Evolutionary conservation across 768 basidiomycete genomes (phyloP), one percentile per base, ranked within the genome.

Genomic region (Termitomyces sp.): DNA sequence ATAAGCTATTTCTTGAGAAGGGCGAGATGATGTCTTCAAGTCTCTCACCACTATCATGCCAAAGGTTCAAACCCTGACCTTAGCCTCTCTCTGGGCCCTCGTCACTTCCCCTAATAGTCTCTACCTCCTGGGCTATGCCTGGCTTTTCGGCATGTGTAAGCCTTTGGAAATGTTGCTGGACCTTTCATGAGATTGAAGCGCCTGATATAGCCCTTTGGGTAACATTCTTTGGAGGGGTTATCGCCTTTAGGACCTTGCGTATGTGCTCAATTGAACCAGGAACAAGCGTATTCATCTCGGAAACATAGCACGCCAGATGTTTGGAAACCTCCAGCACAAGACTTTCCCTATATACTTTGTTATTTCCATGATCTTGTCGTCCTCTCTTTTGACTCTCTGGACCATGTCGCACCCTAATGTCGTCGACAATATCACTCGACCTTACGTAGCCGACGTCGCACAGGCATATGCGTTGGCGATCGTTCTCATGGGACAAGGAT

Each of bases 311-410:
- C 82, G 89, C 49, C 81, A 85, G 51, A 85, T 88, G 59, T 93
- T 93, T 60, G 82, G 86, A 11, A 75, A 79, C 44, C 79, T 94
- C 36, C 91, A 93, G 67, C 84, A 89, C 67, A 82, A 80, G 65
- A 83, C 80, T 0, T 90, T 90, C 72, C 89, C 91, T 1, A 70
- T 88, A 61, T 93, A 89, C 72, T 93, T 93, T 65, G 68, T 78
- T 18, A 68, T 82, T 44, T 86, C 85, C 13, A 80, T 88, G 39
- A 63, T 70, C 24, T 70, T 88, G 36, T 80, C 86, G 30, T 74
- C 81, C 0, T 71, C 73, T 22, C 77, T 93, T 41, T 69, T 90
- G 48, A 76, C 75, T 2, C 72, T 79, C 55, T 90, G 84, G 88
- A 75, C 78, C 46, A 75, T 72, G 62, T 79, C 76, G 58, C 88